Base-by-base conservation (phyloP, 352 stramenopile genomes). In the Albugo candida region DNA sequence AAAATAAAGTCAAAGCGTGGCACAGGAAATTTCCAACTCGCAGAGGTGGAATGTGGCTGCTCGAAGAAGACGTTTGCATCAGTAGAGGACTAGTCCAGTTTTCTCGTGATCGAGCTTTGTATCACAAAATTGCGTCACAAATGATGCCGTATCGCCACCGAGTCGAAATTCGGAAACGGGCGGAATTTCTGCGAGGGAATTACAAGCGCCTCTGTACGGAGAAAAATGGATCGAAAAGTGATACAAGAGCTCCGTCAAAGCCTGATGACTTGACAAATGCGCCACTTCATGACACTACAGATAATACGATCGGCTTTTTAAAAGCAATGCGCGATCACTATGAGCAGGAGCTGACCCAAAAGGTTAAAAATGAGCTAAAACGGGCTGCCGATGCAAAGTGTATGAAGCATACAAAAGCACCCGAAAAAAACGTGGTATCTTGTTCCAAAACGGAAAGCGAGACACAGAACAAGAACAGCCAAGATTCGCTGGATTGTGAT, bases 61-160 rank as follows among this genome's bases (percentile, higher is more conserved):
- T 86, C 6, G 78, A 91, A 64, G 78, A 91, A 48, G 78, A 91
- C 38, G 41, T 91, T 21, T 69, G 77, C 5, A 65, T 91, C 44
- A 64, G 65, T 4, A 66, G 77, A n/a, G 77, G 74, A 5, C 60
- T 84, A 17, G 51, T 81, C 39, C 70, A 79, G 45, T 72, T 81
- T 11, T 61, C 70, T 50, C 54, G 66, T n/a, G 68, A 83, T 41
- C 73, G 65, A 17, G 63, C 70, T 39, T 63, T 64, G 13, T 91
- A 83, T 58, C 56, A 70, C 24, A 61, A 62, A 13, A 67, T 86
- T 11, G 58, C 61, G 0, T 64, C 60, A n/a, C 59, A 63, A 12
- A 71, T 74, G 36, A 54, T 91, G 11, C 74, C 77, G 8, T 67
- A 91, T 55, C 77, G 77, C 14, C 64, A 56, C 34, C 71, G 74